phyloP scores from a whole-genome alignment of 2,329 filamentous ascomycete species.

The Sphaerulina vaccinii region DNA sequence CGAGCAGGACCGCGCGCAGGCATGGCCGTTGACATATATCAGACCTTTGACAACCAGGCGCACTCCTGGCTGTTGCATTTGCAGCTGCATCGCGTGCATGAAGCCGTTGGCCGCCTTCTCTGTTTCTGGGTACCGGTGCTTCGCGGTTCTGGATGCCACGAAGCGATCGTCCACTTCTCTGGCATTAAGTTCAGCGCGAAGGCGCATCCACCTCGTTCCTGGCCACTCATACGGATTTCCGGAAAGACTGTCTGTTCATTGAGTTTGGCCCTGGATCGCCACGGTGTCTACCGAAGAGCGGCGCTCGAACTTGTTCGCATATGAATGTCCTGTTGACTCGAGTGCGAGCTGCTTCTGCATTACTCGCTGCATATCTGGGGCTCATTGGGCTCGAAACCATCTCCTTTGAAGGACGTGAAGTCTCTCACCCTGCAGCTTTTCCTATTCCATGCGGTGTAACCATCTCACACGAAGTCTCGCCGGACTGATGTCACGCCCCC shows the following conservation, averaged over 20 bases:
- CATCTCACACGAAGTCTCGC: too few species aligned
- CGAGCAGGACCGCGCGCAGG: not conserved
- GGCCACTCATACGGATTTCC: not conserved
- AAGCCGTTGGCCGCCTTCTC: not conserved
- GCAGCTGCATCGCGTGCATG: constrained; percentile 3
- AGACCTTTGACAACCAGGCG: not conserved
- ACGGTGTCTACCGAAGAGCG: too few species aligned
- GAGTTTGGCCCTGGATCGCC: too few species aligned
- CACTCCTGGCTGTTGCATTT: constrained; percentile 11
- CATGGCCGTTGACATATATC: constrained; percentile 2
- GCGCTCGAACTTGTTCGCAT: too few species aligned
- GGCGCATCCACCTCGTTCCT: not conserved
- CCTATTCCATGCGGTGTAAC: too few species aligned
- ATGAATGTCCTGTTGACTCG: not conserved
- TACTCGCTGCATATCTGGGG: too few species aligned
- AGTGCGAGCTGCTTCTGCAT: not conserved
- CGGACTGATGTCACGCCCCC: too few species aligned
- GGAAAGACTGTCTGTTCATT: too few species aligned
- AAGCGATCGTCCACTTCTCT: not conserved
- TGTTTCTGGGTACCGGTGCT: not conserved
- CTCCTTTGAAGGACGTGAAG: too few species aligned
- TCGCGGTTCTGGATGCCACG: not conserved
- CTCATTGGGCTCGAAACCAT: too few species aligned
- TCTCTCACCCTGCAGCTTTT: too few species aligned
- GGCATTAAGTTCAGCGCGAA: not conserved